These are phyloP conservation scores for Aplosporella prunicola DNA, from an alignment of 2,329 filamentous ascomycete species.

Conservation along the genomic window DNA sequence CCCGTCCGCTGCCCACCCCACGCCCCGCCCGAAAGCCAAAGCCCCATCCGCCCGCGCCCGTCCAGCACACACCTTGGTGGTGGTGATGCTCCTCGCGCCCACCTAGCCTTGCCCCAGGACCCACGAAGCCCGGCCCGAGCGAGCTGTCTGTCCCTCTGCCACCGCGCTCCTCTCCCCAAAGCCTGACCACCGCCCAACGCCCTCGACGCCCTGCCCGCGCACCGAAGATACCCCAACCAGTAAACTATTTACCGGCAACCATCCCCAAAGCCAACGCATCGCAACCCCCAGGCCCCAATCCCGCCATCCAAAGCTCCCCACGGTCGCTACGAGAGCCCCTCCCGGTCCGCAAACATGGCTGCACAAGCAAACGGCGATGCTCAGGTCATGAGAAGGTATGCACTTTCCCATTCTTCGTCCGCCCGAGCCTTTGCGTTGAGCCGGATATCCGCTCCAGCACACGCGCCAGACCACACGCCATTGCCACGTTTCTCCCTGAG, in stretches of 20 bases:
- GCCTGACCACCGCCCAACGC: neutral
- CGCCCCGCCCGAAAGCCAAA: neutral
- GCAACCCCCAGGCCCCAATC: neutral
- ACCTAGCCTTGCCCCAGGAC: slow-evolving; percentile 1
- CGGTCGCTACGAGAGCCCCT: too few relatives aligned
- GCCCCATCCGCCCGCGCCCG: neutral
- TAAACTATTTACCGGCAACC: slow-evolving; percentile 6
- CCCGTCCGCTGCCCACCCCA: slow-evolving; percentile 1
- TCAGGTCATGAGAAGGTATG: slow-evolving; percentile 12
- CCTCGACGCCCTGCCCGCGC: slow-evolving; percentile 5
- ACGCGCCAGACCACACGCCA: too few relatives aligned
- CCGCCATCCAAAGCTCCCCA: slow-evolving; percentile 3
- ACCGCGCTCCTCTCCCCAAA: slow-evolving; percentile 2
- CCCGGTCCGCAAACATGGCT: slow-evolving; percentile 9
- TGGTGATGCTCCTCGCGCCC: slow-evolving; percentile 1
- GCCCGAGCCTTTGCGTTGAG: too few relatives aligned
- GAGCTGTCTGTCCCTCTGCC: slow-evolving; percentile 1
- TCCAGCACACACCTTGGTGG: slow-evolving; percentile 1
- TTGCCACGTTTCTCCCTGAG: neutral
- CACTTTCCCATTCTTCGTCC: too few relatives aligned
- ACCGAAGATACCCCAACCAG: slow-evolving; percentile 10
- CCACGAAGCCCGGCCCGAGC: slow-evolving; percentile 2
- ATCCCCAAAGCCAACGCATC: neutral
- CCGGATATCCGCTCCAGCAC: too few relatives aligned
- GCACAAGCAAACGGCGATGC: slow-evolving; percentile 11